Conservation (phyloP, 768 basidiomycete genomes). For the Obba rivulosa region DNA sequence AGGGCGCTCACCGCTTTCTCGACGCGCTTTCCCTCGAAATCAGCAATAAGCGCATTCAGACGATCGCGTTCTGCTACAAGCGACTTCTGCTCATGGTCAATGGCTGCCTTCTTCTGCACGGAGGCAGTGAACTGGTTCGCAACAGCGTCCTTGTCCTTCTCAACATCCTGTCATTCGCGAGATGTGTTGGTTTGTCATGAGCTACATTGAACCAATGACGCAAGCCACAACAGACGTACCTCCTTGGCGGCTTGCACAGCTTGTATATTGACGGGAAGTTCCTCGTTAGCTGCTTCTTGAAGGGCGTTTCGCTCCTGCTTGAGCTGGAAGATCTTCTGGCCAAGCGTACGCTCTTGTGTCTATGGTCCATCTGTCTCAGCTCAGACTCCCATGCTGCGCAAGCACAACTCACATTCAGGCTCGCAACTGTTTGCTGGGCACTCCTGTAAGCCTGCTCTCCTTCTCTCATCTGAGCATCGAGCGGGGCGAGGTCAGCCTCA, state of each 20-base stretch:
- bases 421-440: no score
- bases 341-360: not conserved
- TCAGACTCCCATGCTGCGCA: no score
- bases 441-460: not conserved
- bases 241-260: conserved; percentile 49
- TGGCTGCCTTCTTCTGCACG: conserved; percentile 35
- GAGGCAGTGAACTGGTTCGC: conserved; percentile 46
- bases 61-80: conserved; percentile 39
- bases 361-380: no score
- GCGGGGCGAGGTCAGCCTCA: conserved; percentile 31
- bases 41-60: conserved; percentile 43
- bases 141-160: conserved; percentile 44
- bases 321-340: conserved; percentile 7
- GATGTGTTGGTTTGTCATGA: no score
- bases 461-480: not conserved
- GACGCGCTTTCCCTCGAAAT: conserved; percentile 41
- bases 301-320: conserved; percentile 35
- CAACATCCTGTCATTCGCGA: conserved; percentile 41
- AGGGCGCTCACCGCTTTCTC: conserved; percentile 40
- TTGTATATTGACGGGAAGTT: conserved; percentile 58
- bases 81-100: conserved; percentile 40
- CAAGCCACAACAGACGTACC: conserved; percentile 29
- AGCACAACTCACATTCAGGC: no score
- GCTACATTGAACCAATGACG: not conserved
- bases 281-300: conserved; percentile 61